Base-by-base conservation (phyloP, 225 moss, liverwort and hornwort species). In the Climacium dendroides region DNA sequence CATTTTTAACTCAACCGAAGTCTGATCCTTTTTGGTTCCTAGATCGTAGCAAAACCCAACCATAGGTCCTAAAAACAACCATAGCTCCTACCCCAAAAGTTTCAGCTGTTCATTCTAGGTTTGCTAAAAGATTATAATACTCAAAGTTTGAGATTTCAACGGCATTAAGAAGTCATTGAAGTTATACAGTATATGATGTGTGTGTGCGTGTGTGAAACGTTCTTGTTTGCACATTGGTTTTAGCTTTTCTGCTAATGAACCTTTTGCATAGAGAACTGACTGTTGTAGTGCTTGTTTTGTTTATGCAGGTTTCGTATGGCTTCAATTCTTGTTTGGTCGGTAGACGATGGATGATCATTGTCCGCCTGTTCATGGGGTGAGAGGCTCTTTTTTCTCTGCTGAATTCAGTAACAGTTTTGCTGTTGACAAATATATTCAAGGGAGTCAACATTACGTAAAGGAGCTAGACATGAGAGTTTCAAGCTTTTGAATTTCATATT, bases 311-410 rank as follows among this genome's bases (percentile, higher is more conserved):
- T 70, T 92, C 96, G 7, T 94, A 91, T 59, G 97, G 97, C 17
- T 90, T 93, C 32, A 79, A 54, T 67, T 96, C 96, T 35, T 97
- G 97, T 89, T 92, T 96, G 82, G 88, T 96, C 23, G 95, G 93
- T 32, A 89, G 78, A 81, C 64, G 15, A 63, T 91, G 92, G 89
- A 94, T 96, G 85, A 91, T 96, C 35, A 90, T 92, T 43, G 63
- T 85, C 37, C 97, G 95, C 76, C 89, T 97, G 59, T 63, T 91
- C 32, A 34, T 95, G 52, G 97, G 97, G 97, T 97, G 87, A 83
- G 90, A 77, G 39, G 17, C 16, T 57, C 14, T 58, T 52, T 22
- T 54, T 24, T 64, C 37, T 65, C 47, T 71, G 13, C 14, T 79
- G 29, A 47, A 37, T 71, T 39, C 37, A 59, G 9, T 7, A 34